phyloP scores from a whole-genome alignment of 495 filamentous ascomycete genomes.

The Penicillium canescens region DNA sequence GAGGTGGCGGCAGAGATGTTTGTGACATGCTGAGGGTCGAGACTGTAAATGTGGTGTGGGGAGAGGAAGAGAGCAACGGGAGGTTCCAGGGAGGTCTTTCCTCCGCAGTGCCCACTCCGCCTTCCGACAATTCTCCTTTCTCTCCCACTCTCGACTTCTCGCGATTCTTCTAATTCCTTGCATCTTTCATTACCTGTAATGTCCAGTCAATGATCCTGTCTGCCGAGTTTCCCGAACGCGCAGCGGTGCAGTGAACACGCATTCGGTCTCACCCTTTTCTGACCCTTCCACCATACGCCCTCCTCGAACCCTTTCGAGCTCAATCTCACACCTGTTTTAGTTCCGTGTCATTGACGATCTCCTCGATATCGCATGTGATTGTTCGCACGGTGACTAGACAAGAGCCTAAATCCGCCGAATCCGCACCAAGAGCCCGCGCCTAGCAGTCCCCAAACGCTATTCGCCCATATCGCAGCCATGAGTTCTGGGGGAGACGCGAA shows the following conservation, averaged over 20 bases:
- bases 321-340: background rate
- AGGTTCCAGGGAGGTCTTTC: constrained; percentile 17
- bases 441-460: constrained; percentile 10
- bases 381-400: constrained; percentile 9
- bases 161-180: constrained; percentile 2
- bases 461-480: constrained; percentile 48
- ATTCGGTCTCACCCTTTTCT: constrained; percentile 21
- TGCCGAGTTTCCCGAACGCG: constrained; percentile 15
- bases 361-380: constrained; percentile 15
- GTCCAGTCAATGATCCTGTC: constrained; percentile 16
- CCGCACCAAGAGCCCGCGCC: constrained; percentile 6
- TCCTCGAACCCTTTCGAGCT: constrained; percentile 8
- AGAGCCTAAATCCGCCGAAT: constrained; percentile 10
- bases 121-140: constrained; percentile 23
- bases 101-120: constrained; percentile 29
- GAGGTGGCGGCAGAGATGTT: constrained; percentile 41
- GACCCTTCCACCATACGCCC: constrained; percentile 6
- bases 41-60: background rate
- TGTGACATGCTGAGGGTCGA: constrained; percentile 27
- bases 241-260: constrained; percentile 17
- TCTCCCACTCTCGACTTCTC: constrained; percentile 4
- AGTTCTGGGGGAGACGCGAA: constrained; percentile 93
- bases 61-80: constrained; percentile 5
- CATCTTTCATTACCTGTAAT: constrained; percentile 12
- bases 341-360: background rate